Conservation (phyloP, 176 grass and related monocot species). For the Avena insularis region DNA sequence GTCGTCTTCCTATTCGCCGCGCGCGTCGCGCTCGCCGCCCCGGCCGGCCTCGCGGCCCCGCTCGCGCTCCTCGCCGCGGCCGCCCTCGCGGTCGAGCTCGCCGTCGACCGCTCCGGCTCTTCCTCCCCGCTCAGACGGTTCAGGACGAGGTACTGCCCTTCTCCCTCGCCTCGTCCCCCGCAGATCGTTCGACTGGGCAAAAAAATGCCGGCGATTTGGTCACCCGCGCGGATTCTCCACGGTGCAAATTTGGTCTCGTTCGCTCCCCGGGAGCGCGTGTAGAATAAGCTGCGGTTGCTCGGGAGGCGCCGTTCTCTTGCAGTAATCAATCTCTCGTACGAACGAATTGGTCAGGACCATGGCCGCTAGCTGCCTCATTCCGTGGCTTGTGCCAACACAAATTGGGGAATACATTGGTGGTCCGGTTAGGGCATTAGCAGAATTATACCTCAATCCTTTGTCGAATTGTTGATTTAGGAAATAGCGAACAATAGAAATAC, state of each 20-base stretch:
- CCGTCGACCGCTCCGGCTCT: conserved; percentile 46
- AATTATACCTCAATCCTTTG: no score
- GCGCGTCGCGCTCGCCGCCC: conserved; percentile 67
- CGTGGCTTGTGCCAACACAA: neutral
- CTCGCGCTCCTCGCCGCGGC: conserved; percentile 56
- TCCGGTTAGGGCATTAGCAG: neutral
- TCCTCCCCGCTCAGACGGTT: conserved; percentile 52
- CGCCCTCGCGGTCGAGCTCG: conserved; percentile 73
- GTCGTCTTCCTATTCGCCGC: conserved; percentile 87
- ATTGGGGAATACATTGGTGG: neutral
- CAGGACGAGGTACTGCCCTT: conserved; percentile 58
- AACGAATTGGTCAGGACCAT: neutral
- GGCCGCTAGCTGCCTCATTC: neutral
- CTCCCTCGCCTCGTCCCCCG: no score
- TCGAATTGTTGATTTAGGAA: neutral
- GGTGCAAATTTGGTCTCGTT: neutral
- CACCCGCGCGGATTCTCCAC: neutral
- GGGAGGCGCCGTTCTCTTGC: neutral
- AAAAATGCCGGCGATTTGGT: neutral
- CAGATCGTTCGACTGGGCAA: neutral
- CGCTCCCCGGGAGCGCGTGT: neutral
- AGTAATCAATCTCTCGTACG: neutral
- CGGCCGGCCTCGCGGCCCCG: conserved; percentile 53
- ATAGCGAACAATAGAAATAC: neutral
- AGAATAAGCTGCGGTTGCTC: neutral